phyloP scores from a whole-genome alignment of 192 early-diverging fungal species.

The Umbelopsis sp. region DNA sequence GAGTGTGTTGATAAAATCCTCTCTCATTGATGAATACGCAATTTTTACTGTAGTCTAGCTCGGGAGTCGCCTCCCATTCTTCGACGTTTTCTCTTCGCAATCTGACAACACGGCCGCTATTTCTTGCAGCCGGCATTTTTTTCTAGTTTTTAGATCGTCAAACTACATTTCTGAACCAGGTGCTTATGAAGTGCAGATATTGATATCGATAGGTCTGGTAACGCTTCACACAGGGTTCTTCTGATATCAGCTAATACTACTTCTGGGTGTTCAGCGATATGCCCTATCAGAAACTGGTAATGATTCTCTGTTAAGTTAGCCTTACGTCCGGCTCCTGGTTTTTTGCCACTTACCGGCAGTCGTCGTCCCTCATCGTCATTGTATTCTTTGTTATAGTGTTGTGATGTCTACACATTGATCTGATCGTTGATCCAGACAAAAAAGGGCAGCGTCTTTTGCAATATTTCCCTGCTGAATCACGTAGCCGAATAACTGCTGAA shows the following conservation, averaged over 20 bases:
- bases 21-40: slow-evolving; percentile 41
- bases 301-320: neutral
- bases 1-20: slow-evolving; percentile 38
- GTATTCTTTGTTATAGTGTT: slow-evolving; percentile 13
- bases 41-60: slow-evolving; percentile 24
- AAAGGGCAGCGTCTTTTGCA: neutral
- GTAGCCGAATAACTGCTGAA: slow-evolving; percentile 14
- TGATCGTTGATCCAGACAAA: too few species aligned
- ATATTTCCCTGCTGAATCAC: slow-evolving; percentile 6
- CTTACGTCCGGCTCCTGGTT: neutral
- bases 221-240: neutral
- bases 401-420: slow-evolving; percentile 2
- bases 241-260: neutral
- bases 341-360: neutral
- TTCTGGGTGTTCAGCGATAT: neutral
- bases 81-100: slow-evolving; percentile 29
- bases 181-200: slow-evolving; percentile 19
- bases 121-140: slow-evolving; percentile 35
- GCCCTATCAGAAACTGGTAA: neutral
- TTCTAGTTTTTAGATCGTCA: slow-evolving; percentile 32
- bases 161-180: slow-evolving; percentile 28
- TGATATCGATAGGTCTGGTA: neutral
- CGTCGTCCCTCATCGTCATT: slow-evolving; percentile 12
- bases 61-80: slow-evolving; percentile 22
- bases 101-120: slow-evolving; percentile 22